Conservation (phyloP, 805 yeast species). For the Myxozyma neglecta region DNA sequence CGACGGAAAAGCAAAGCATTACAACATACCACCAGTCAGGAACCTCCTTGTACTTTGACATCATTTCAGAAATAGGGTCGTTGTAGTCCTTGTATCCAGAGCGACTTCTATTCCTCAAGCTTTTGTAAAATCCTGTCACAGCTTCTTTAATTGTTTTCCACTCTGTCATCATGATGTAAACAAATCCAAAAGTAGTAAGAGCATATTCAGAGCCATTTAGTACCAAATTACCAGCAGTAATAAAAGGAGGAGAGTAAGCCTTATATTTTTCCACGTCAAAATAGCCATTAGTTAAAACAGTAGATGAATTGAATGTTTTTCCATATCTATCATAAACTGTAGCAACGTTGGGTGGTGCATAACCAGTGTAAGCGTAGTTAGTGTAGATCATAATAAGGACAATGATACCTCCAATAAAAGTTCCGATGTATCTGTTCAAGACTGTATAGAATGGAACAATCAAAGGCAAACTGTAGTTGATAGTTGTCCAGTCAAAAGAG, state of each 20-base stretch:
- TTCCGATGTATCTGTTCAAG: conserved; percentile 43
- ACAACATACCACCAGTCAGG: conserved; percentile 74
- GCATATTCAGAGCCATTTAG: conserved; percentile 54
- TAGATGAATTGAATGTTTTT: conserved; percentile 48
- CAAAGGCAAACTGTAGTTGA: conserved; percentile 44
- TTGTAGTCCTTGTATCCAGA: conserved; percentile 1
- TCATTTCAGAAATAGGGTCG: conserved; percentile 49
- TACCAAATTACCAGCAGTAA: conserved; percentile 52
- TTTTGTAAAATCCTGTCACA: conserved; percentile 4
- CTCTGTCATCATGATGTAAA: conserved; percentile 51
- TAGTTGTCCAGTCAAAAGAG: conserved; percentile 60
- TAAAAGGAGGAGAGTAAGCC: conserved; percentile 62
- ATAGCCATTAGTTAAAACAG: conserved; percentile 46
- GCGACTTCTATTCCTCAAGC: conserved; percentile 4
- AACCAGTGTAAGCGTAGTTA: conserved; percentile 48
- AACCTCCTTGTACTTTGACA: conserved; percentile 60
- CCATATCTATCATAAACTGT: conserved; percentile 39
- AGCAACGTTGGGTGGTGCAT: conserved; percentile 50
- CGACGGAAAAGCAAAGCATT: conserved; percentile 47
- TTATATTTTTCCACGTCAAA: conserved; percentile 52
- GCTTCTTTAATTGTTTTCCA: conserved; percentile 23
- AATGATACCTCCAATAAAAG: conserved; percentile 52
- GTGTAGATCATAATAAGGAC: conserved; percentile 55
- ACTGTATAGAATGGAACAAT: conserved; percentile 46
- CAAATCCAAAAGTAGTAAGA: conserved; percentile 52